Base-by-base conservation (phyloP, 192 early-diverging fungal genomes). In the Coemansia sp. region DNA sequence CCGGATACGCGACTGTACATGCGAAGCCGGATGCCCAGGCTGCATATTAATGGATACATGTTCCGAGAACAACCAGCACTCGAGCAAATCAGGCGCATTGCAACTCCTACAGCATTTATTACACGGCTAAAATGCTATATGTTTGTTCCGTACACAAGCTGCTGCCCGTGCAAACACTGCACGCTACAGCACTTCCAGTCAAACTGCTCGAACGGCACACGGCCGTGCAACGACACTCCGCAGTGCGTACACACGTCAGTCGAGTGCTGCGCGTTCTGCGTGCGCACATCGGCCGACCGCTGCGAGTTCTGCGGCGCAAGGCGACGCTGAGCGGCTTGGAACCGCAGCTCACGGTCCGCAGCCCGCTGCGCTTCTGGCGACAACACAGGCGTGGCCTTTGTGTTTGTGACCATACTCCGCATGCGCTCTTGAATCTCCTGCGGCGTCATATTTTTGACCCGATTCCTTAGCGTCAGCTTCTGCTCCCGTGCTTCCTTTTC, bases 181-280 rank as follows among this genome's bases (percentile, higher is more conserved):
- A 79, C 70, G 41, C 84, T 87, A 60, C 85, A 87, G 64, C 83
- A 87, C 57, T 82, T 80, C 60, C 82, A 90, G 67, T 87, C 82
- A 64, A 86, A 87, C 81, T 90, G 89, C 50, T 92, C 90, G 84
- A 94, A 94, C 1, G 92, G 85, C 0, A 79, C 70, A 21, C 84
- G 9, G 0, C 78, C 83, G 25, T 73, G 80, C 51, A 94, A 59
- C 2, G 73, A 66, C 54, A 84, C 86, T 6, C 84, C 86, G 70
- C 92, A 94, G 32, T 77, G 69, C 1, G 75, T 72, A 29, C 75
- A 77, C 24, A 25, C 15, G 4, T 48, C 65, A 17, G 68, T 47
- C 7, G 59, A 32, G 29, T 56, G 54, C 15, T 29, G 47, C 51
- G 11, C 60, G 2, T 45, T 38, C 52, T 56, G 72, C 3, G 45